These are phyloP conservation scores for Eucommia ulmoides DNA, from an alignment of 257 asterid species.

Conservation along the genomic window DNA sequence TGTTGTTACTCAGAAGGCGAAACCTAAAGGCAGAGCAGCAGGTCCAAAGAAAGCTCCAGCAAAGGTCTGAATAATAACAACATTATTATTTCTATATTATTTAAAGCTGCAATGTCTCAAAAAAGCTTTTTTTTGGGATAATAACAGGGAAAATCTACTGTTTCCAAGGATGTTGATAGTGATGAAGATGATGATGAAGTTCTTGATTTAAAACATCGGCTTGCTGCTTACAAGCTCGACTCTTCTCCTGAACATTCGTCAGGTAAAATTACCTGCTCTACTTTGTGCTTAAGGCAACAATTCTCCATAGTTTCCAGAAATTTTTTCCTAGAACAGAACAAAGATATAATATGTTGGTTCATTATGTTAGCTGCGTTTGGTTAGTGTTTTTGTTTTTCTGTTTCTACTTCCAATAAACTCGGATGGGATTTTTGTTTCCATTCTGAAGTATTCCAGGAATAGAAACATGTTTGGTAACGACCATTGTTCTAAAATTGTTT, in stretches of 20 bases:
- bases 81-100: slow-evolving; percentile 3
- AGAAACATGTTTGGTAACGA: too few species aligned
- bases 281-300: not conserved
- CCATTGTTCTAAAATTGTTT: too few species aligned
- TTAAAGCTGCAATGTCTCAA: too few species aligned
- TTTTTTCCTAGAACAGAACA: not conserved
- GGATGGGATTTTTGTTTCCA: too few species aligned
- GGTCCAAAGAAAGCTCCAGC: slow-evolving; percentile 22
- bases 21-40: slow-evolving; percentile 56
- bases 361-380: not conserved
- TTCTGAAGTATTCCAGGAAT: too few species aligned
- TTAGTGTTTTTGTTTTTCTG: too few species aligned
- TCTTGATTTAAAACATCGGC: slow-evolving; percentile 54
- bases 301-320: not conserved
- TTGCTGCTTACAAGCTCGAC: slow-evolving; percentile 79
- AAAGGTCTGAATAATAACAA: not conserved
- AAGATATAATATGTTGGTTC: not conserved
- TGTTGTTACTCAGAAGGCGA: slow-evolving; percentile 29
- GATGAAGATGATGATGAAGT: slow-evolving; percentile 50
- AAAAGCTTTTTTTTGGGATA: too few species aligned
- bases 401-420: too few species aligned
- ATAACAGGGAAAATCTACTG: slow-evolving; percentile 31
- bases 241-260: slow-evolving; percentile 69
- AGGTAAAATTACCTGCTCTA: slow-evolving; percentile 22
- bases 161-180: too few species aligned